Evolutionary conservation across 441 rosid genomes (phyloP), one percentile per base, ranked within the genome.

Genomic region (Metrosideros polymorpha): DNA sequence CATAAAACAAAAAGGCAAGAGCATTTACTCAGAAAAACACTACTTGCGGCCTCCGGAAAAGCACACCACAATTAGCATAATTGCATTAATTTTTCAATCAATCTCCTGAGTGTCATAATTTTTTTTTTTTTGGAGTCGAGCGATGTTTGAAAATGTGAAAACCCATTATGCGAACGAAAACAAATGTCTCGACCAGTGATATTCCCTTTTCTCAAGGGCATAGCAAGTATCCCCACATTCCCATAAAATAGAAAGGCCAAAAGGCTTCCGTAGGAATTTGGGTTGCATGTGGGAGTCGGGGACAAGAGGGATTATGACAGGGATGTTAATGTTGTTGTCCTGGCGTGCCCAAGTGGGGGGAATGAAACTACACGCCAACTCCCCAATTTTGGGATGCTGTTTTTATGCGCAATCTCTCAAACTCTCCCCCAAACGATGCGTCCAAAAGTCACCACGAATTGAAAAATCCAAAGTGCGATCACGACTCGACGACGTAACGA

Each of bases 1-100:
- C 5, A 29, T 1, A 29, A 29, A 6, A 59, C n/a, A 6, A 25
- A 10, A 2, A 2, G 0, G 7, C 6, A 4, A 14, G 6, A 29
- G 22, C 71, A 14, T 6, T 14, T 9, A 14, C 18, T 59, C 9
- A 59, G 30, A 29, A 57, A 50, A 59, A 29, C 2, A 29, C 32
- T 29, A 29, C 7, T 59, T 2, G 5, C 6, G 19, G 25, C 39
- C 9, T 29, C 71, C 0, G 7, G 35, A 59, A 59, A 59, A 59
- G 71, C 22, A 29, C 6, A 6, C 22, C 2, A 3, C 12, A 27
- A 56, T 56, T 6, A 15, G 9, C n/a, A n/a, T n/a, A n/a, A n/a
- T n/a, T 35, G 27, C 8, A 7, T 9, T 18, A 35, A 22, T 14
- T 24, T 32, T 5, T 10, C 45, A 1, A 9, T 0, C 8, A 17